Evolutionary conservation across 306 rosid genomes (phyloP).

Genomic region (Acacia acuminata): DNA sequence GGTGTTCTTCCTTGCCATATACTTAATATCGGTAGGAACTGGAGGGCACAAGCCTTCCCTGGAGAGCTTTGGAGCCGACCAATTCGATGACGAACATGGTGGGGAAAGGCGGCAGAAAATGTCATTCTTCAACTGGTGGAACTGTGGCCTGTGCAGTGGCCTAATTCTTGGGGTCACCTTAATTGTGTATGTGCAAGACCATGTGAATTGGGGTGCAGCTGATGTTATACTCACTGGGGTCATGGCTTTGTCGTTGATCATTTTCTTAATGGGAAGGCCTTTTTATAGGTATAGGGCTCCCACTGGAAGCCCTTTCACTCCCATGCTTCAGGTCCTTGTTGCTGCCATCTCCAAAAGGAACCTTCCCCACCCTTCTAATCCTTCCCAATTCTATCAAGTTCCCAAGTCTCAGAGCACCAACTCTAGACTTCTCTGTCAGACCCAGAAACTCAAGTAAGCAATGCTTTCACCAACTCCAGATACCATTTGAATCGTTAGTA

Average conservation of each 20-base stretch:
- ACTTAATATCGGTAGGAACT: slow-evolving; percentile 77
- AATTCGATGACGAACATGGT: slow-evolving; percentile 72
- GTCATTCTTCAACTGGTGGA: slow-evolving; percentile 99
- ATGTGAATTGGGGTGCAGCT: slow-evolving; percentile 75
- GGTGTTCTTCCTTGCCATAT: slow-evolving; percentile 70
- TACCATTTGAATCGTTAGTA: too few species aligned
- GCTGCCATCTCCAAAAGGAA: slow-evolving; percentile 78
- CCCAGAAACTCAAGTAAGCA: slow-evolving; percentile 74
- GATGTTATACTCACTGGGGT: slow-evolving; percentile 61
- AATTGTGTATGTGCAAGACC: slow-evolving; percentile 86
- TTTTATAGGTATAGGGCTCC: slow-evolving; percentile 67
- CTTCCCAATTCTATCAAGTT: slow-evolving; percentile 59
- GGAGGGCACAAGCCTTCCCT: slow-evolving; percentile 92
- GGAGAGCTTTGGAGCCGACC: slow-evolving; percentile 96
- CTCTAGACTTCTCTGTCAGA: slow-evolving; percentile 54
- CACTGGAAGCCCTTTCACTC: slow-evolving; percentile 89
- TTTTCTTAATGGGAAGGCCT: slow-evolving; percentile 68
- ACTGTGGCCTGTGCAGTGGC: slow-evolving; percentile 75
- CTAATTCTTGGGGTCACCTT: slow-evolving; percentile 81
- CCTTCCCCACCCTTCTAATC: slow-evolving; percentile 59
- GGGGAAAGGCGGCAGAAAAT: slow-evolving; percentile 74
- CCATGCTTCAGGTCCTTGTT: slow-evolving; percentile 79
- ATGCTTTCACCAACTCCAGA: background rate
- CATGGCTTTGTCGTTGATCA: slow-evolving; percentile 48
- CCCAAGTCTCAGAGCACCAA: slow-evolving; percentile 37